Evolutionary conservation across 2,329 filamentous ascomycete genomes (phyloP).

Genomic region (Clarireedia paspali): DNA sequence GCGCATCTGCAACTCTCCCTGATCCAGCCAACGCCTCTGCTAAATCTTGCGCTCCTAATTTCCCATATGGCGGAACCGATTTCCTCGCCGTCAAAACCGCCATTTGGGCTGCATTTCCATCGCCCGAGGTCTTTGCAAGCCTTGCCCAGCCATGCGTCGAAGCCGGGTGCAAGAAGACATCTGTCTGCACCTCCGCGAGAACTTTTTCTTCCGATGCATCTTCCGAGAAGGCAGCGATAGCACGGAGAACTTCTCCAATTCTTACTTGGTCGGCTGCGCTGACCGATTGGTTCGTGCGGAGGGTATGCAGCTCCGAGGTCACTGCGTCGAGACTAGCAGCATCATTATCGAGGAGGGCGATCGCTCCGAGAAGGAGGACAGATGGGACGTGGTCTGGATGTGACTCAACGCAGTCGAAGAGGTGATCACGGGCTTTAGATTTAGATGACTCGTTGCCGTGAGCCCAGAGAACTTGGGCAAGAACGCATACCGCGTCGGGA

Average conservation of each 20-base stretch:
- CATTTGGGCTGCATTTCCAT: conserved; percentile 58
- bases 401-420: conserved; percentile 73
- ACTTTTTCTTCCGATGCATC: conserved; percentile 42
- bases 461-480: conserved; percentile 91
- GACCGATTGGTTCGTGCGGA: conserved; percentile 62
- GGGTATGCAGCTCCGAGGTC: conserved; percentile 62
- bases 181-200: conserved; percentile 59
- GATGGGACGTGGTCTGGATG: conserved; percentile 71
- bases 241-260: conserved; percentile 68
- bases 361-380: conserved; percentile 72
- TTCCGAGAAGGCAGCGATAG: conserved; percentile 55
- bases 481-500: conserved; percentile 77
- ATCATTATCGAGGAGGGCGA: conserved; percentile 76
- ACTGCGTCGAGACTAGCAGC: conserved; percentile 74
- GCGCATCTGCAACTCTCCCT: conserved; percentile 62
- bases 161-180: conserved; percentile 74
- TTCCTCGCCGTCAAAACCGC: conserved; percentile 71
- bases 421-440: conserved; percentile 65
- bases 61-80: conserved; percentile 64
- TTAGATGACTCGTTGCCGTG: conserved; percentile 69
- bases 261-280: conserved; percentile 55
- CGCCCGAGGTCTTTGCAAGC: conserved; percentile 53
- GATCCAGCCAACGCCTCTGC: conserved; percentile 68
- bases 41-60: conserved; percentile 60
- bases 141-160: conserved; percentile 76